phyloP scores from a whole-genome alignment of 768 basidiomycete species.

The Trametes cinnabarina region DNA sequence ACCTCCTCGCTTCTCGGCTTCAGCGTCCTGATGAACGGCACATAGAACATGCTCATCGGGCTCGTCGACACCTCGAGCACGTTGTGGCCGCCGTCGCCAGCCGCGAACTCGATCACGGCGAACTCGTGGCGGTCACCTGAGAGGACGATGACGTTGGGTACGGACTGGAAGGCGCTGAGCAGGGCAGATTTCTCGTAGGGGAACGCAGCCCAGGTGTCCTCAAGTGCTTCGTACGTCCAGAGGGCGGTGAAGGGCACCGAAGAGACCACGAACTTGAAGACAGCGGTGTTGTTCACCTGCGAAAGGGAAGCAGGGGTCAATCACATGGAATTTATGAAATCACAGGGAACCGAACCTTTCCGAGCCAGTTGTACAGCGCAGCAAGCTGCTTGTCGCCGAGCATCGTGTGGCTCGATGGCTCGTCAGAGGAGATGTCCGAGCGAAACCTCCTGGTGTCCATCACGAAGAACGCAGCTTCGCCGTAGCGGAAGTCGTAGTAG shows the following conservation, averaged over 20 bases:
- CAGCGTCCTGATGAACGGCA: slow-evolving; percentile 59
- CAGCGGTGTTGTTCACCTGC: slow-evolving; percentile 64
- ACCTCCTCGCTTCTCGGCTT: slow-evolving; percentile 42
- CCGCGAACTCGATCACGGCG: slow-evolving; percentile 62
- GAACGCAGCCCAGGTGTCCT: slow-evolving; percentile 73
- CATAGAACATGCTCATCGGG: slow-evolving; percentile 68
- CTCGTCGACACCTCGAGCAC: slow-evolving; percentile 67
- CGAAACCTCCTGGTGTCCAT: slow-evolving; percentile 68
- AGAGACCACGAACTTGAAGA: slow-evolving; percentile 76
- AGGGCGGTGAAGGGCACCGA: slow-evolving; percentile 75
- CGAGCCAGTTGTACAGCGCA: slow-evolving; percentile 62
- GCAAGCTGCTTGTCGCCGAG: slow-evolving; percentile 64
- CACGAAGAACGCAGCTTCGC: slow-evolving; percentile 76
- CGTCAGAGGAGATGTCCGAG: slow-evolving; percentile 38
- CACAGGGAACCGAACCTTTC: slow-evolving; percentile 36
- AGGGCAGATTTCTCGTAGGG: slow-evolving; percentile 56
- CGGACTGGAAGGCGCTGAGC: slow-evolving; percentile 55
- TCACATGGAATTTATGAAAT: neutral
- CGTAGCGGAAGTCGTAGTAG: slow-evolving; percentile 63
- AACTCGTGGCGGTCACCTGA: slow-evolving; percentile 82
- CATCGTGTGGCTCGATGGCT: slow-evolving; percentile 53
- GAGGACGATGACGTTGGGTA: slow-evolving; percentile 69
- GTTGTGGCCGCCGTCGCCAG: slow-evolving; percentile 36
- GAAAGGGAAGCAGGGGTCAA: neutral
- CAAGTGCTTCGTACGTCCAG: slow-evolving; percentile 60